These are phyloP conservation scores for Nigrograna mackinnonii DNA, from an alignment of 2,329 filamentous ascomycete species.

Conservation along the genomic window DNA sequence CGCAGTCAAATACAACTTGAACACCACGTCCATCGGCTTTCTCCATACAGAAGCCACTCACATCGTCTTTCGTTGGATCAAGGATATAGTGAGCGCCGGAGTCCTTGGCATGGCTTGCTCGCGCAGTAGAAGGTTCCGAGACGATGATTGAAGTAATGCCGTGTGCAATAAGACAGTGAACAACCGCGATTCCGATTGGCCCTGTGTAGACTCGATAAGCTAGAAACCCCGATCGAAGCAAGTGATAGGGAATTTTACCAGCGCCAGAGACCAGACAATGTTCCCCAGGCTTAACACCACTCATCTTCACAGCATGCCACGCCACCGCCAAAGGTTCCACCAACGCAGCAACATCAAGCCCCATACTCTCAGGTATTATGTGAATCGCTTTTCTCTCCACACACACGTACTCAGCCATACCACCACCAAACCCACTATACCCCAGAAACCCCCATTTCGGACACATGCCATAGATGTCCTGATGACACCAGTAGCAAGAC, in stretches of 20 bases:
- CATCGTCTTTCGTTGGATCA: constrained; percentile 26
- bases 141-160: constrained; percentile 29
- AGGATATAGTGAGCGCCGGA: constrained; percentile 29
- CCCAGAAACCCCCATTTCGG: no score
- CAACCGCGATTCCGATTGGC: constrained; percentile 32
- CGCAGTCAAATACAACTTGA: constrained; percentile 40
- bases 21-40: constrained; percentile 32
- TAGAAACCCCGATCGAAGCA: no score
- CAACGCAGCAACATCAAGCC: constrained; percentile 25
- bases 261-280: constrained; percentile 31
- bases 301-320: constrained; percentile 27
- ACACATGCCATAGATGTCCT: no score
- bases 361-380: constrained; percentile 22
- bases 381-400: constrained; percentile 25
- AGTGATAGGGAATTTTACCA: no score
- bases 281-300: constrained; percentile 15
- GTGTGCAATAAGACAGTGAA: constrained; percentile 32
- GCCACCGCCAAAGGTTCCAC: constrained; percentile 35
- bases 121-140: constrained; percentile 24
- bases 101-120: constrained; percentile 22
- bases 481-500: no score
- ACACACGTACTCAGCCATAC: constrained; percentile 25
- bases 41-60: constrained; percentile 30
- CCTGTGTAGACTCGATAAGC: no score
- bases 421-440: constrained; percentile 29